Evolutionary conservation across 1,284 basidiomycete genomes (phyloP).

Genomic region (Phaffia rhodozyma): DNA sequence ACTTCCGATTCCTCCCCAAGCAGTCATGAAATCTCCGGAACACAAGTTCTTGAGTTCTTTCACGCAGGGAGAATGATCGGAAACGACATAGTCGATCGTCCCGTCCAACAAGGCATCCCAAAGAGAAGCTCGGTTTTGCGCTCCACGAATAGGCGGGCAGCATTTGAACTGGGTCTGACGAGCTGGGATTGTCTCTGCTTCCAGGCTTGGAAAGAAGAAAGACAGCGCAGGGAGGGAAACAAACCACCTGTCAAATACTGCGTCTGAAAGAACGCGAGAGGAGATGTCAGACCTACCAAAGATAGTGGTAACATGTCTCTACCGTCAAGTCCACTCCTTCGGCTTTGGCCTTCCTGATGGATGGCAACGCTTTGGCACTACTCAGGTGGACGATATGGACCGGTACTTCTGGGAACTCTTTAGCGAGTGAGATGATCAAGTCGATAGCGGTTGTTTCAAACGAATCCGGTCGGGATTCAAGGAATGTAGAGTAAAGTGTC

Average conservation of each 20-base stretch:
- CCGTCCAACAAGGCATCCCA: conserved; percentile 71
- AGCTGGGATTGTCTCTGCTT: conserved; percentile 10
- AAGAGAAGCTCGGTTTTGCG: conserved; percentile 54
- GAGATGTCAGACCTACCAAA: conserved; percentile 36
- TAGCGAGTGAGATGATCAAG: conserved; percentile 55
- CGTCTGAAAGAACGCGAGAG: conserved; percentile 30
- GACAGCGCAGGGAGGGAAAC: neutral
- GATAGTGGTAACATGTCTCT: conserved; percentile 92
- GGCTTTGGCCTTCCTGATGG: conserved; percentile 54
- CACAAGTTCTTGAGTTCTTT: conserved; percentile 67
- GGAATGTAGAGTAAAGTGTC: conserved; percentile 62
- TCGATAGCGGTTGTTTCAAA: conserved; percentile 66
- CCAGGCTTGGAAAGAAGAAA: neutral
- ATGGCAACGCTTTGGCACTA: conserved; percentile 62
- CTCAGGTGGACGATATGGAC: conserved; percentile 88
- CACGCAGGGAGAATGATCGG: conserved; percentile 85
- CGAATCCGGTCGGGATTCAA: conserved; percentile 62
- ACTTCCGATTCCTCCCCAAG: conserved; percentile 86
- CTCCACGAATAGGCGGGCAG: conserved; percentile 78
- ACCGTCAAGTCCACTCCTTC: conserved; percentile 54
- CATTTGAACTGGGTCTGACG: conserved; percentile 51
- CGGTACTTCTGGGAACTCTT: conserved; percentile 51
- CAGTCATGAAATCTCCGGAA: conserved; percentile 64
- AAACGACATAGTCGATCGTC: conserved; percentile 77
- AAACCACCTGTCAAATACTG: conserved; percentile 38